Evolutionary conservation across 176 grass and related monocot species (phyloP).

Genomic region (Calamus simplicifolius): DNA sequence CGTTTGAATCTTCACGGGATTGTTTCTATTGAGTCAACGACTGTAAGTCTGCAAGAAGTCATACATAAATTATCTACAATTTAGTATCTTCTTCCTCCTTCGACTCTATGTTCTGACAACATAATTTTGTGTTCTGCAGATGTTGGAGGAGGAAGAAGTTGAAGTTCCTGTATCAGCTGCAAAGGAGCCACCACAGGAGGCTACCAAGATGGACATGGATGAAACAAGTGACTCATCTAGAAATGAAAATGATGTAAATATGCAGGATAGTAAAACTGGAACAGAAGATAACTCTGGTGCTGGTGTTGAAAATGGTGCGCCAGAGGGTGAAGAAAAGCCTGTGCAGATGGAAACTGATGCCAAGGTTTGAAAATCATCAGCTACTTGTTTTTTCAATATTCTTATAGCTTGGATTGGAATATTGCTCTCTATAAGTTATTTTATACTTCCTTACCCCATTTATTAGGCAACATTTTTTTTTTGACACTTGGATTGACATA

Average conservation of each 20-base stretch:
- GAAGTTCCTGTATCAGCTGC: conserved; percentile 52
- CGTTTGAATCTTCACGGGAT: conserved; percentile 84
- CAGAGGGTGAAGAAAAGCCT: conserved; percentile 50
- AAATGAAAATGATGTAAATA: conserved; percentile 39
- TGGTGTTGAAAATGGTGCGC: conserved; percentile 58
- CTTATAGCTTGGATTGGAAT: neutral
- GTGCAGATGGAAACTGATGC: conserved; percentile 83
- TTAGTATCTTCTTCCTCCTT: neutral
- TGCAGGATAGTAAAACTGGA: conserved; percentile 51
- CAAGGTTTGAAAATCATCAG: conserved; percentile 36
- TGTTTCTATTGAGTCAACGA: conserved; percentile 74
- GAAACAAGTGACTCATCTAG: conserved; percentile 33
- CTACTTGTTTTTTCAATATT: neutral
- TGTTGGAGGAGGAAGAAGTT: conserved; percentile 74
- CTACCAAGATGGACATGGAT: conserved; percentile 60
- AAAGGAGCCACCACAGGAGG: conserved; percentile 22
- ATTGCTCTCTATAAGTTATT: too few species aligned
- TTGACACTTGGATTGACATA: too few species aligned
- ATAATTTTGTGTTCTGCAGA: conserved; percentile 28
- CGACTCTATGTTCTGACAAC: too few species aligned
- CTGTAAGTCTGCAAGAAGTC: conserved; percentile 26
- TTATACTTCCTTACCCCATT: too few species aligned
- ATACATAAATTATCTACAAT: conserved; percentile 1
- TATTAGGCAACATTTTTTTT: too few species aligned
- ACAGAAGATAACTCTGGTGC: conserved; percentile 21